Conservation (phyloP, 2,329 filamentous ascomycete species). For the Didymella segeticola region DNA sequence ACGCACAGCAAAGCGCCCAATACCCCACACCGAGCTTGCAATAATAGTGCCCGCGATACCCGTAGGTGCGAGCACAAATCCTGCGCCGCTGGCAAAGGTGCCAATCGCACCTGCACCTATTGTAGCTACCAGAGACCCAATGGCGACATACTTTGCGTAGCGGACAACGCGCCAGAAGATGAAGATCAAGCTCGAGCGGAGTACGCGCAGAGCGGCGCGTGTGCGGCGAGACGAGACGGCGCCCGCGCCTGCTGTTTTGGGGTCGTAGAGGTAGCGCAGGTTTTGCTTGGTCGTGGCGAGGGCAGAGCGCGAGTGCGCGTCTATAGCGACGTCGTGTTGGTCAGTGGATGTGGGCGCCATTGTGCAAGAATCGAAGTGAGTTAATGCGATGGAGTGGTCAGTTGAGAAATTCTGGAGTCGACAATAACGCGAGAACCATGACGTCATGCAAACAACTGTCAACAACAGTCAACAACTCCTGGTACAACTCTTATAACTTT, state of each 20-base stretch:
- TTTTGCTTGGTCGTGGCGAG: slow-evolving; percentile 39
- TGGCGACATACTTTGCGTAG: slow-evolving; percentile 54
- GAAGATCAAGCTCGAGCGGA: slow-evolving; percentile 50
- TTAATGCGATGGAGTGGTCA: no score
- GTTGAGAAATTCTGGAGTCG: background rate
- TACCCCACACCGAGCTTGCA: slow-evolving; percentile 49
- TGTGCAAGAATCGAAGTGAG: background rate
- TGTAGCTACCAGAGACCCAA: slow-evolving; percentile 50
- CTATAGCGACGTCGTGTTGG: slow-evolving; percentile 10
- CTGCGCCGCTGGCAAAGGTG: slow-evolving; percentile 47
- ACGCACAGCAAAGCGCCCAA: slow-evolving; percentile 47
- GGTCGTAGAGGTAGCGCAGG: slow-evolving; percentile 49
- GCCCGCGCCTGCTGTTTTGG: slow-evolving; percentile 28
- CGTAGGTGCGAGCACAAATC: slow-evolving; percentile 52
- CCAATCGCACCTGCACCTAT: slow-evolving; percentile 49
- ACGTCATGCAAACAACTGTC: background rate
- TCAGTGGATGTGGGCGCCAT: slow-evolving; percentile 8
- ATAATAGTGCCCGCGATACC: slow-evolving; percentile 49
- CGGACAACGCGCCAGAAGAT: slow-evolving; percentile 52
- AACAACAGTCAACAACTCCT: no score
- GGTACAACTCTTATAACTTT: no score
- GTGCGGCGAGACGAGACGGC: slow-evolving; percentile 47
- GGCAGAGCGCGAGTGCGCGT: slow-evolving; percentile 27
- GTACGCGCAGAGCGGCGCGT: slow-evolving; percentile 47
- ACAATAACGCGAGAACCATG: background rate